Conservation (phyloP, 352 stramenopile species). For the Phytopythium sindhum region DNA sequence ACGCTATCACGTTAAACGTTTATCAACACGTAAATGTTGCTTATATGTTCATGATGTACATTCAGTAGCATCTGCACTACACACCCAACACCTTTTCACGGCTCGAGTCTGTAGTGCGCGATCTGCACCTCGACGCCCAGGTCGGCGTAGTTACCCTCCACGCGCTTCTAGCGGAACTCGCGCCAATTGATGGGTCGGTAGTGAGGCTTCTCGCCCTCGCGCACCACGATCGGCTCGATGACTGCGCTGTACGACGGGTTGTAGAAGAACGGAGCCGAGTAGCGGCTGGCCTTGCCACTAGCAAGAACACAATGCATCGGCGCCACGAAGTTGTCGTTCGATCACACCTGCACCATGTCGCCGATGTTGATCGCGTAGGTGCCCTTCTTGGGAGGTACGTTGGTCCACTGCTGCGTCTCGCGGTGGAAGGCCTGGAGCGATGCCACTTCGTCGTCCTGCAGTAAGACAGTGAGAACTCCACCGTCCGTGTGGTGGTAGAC, state of each 20-base stretch:
- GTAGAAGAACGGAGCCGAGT: slow-evolving; percentile 67
- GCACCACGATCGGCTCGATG: slow-evolving; percentile 61
- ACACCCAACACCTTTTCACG: too few species aligned
- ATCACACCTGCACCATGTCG: slow-evolving; percentile 62
- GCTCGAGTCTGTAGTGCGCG: not conserved
- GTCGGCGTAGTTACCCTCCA: slow-evolving; percentile 91
- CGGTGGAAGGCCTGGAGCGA: slow-evolving; percentile 56
- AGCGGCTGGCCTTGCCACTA: slow-evolving; percentile 30
- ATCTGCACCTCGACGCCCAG: not conserved
- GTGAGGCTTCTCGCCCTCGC: slow-evolving; percentile 26
- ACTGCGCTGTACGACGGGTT: slow-evolving; percentile 58
- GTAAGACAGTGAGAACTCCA: slow-evolving; percentile 52
- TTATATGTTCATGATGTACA: too few species aligned
- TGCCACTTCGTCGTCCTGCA: slow-evolving; percentile 62
- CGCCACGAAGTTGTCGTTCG: slow-evolving; percentile 47
- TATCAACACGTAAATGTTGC: too few species aligned
- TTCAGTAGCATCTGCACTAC: too few species aligned
- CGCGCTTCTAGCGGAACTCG: slow-evolving; percentile 85
- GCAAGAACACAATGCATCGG: slow-evolving; percentile 54
- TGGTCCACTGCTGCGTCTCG: slow-evolving; percentile 39
- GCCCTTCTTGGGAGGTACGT: slow-evolving; percentile 37
- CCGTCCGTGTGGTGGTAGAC: slow-evolving; percentile 60
- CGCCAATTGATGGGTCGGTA: slow-evolving; percentile 87
- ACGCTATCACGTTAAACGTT: too few species aligned
- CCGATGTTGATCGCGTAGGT: slow-evolving; percentile 66